Conservation (phyloP, 176 grass and related monocot genomes). For the Aegilops umbellulata region DNA sequence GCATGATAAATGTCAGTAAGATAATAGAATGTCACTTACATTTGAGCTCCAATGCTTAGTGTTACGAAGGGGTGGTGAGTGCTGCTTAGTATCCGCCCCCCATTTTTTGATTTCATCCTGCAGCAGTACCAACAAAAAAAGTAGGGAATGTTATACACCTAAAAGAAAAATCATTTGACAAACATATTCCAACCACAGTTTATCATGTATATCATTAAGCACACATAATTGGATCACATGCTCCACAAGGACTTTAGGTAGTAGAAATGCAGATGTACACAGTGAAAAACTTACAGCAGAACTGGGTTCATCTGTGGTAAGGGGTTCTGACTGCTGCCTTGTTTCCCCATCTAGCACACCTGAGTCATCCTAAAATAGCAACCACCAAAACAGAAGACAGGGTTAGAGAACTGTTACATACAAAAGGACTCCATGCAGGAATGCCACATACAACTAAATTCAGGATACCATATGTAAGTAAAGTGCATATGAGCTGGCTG, state of each 20-base stretch:
- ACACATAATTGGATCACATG: not conserved
- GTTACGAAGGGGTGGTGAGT: not conserved
- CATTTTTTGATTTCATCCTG: conserved; percentile 17
- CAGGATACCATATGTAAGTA: not conserved
- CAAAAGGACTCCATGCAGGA: not conserved
- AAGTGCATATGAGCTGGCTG: not conserved
- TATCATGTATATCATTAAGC: not conserved
- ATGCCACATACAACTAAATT: not conserved
- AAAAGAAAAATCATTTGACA: not conserved
- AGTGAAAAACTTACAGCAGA: conserved; percentile 13
- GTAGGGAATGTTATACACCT: not conserved
- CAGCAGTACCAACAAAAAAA: conserved; percentile 16
- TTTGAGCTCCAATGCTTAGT: not conserved
- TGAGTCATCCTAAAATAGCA: conserved; percentile 19
- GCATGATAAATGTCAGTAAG: not conserved
- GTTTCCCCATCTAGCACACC: not conserved
- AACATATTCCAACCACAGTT: not conserved
- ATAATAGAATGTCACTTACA: conserved; percentile 35
- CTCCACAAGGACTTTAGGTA: not conserved
- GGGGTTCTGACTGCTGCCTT: conserved; percentile 22
- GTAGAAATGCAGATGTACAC: not conserved
- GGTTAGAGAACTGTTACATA: not conserved
- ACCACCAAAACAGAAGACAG: not conserved
- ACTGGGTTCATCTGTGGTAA: conserved; percentile 3
- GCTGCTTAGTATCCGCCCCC: conserved; percentile 15